phyloP scores from a whole-genome alignment of 179 eudicot species.

The Beta macrorhiza region DNA sequence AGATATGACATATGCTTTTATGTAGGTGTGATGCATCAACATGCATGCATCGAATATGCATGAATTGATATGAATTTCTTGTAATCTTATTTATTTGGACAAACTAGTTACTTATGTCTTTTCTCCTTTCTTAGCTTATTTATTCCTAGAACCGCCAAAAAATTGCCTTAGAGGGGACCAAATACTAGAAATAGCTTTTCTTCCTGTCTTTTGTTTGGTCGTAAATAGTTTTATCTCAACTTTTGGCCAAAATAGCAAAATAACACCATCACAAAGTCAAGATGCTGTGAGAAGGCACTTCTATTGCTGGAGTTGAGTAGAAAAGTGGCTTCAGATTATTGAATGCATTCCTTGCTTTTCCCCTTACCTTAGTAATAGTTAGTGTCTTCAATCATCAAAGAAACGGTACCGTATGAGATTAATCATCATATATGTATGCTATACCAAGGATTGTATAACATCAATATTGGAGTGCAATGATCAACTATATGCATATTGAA shows the following conservation, averaged over 20 bases:
- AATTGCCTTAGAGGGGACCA: slow-evolving; percentile 7
- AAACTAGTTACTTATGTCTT: slow-evolving; percentile 8
- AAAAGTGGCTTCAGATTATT: slow-evolving; percentile 15
- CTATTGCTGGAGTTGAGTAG: slow-evolving; percentile 28
- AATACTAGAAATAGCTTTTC: slow-evolving; percentile 23
- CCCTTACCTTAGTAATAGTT: background rate
- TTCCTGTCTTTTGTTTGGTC: slow-evolving; percentile 24
- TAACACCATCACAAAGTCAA: slow-evolving; percentile 23
- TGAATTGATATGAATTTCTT: background rate
- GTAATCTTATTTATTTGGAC: background rate
- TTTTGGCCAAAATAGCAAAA: slow-evolving; percentile 20
- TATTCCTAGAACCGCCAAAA: slow-evolving; percentile 2
- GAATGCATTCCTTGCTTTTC: slow-evolving; percentile 2
- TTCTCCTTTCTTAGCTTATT: background rate
- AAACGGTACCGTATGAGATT: slow-evolving; percentile 11
- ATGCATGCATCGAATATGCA: background rate
- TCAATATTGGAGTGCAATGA: background rate
- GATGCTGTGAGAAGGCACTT: slow-evolving; percentile 20
- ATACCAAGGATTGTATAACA: background rate
- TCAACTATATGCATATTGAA: background rate
- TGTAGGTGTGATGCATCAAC: background rate
- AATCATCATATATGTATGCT: background rate
- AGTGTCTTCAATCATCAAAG: background rate
- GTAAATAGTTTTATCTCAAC: slow-evolving; percentile 2
- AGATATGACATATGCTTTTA: background rate